A percentile compares a stretch with the other conserved stretches of the same genome.
Evolutionary conservation across 176 grass and related monocot species (phyloP).

Genomic region (Oryza officinalis): DNA sequence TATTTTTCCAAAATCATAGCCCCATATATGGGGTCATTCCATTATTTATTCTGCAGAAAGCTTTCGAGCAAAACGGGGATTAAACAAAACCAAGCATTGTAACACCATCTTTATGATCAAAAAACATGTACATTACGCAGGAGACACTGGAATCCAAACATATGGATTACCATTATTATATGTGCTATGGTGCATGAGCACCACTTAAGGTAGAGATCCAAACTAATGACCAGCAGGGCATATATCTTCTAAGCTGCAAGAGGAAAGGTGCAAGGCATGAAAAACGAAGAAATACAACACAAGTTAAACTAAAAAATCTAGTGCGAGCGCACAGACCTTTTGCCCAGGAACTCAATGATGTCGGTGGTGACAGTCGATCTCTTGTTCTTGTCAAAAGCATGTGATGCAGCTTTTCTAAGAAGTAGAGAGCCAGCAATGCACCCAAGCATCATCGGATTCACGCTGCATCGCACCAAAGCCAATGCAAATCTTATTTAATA

Average conservation of each 20-base stretch:
- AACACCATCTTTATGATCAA: not conserved
- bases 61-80: not conserved
- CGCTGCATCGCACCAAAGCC: conserved; percentile 34
- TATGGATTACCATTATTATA: not conserved
- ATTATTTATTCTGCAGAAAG: not conserved
- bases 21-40: not conserved
- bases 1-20: not conserved
- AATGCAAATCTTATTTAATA: not conserved
- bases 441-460: conserved; percentile 85
- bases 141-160: not conserved
- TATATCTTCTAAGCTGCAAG: conserved; percentile 79
- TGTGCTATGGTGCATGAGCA: not conserved
- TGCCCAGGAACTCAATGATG: conserved; percentile 68
- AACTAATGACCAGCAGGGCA: conserved; percentile 51
- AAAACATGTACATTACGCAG: not conserved
- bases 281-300: not conserved
- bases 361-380: conserved; percentile 77
- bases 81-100: not conserved
- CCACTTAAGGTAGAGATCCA: not conserved
- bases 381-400: conserved; percentile 69
- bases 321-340: conserved; percentile 32
- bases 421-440: conserved; percentile 77
- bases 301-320: conserved; percentile 21
- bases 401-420: conserved; percentile 66
- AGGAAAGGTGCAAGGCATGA: not conserved